Evolutionary conservation across 768 basidiomycete species (phyloP).

Genomic region (Podaxis carcinomalis): DNA sequence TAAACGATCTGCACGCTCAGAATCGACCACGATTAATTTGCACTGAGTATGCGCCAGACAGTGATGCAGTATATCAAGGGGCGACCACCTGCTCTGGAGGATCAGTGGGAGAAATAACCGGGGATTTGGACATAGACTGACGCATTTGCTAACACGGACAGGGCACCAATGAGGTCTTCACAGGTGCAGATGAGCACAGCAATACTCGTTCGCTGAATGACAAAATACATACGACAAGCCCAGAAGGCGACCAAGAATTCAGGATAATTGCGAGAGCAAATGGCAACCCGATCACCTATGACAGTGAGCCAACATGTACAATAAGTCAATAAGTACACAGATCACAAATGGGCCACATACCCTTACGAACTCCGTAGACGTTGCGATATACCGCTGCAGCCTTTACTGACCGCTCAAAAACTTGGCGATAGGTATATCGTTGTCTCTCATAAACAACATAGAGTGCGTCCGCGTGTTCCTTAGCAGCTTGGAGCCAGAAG

Average conservation of each 20-base stretch:
- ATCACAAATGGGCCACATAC: conserved; percentile 13
- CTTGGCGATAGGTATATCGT: conserved; percentile 37
- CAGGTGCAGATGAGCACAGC: neutral
- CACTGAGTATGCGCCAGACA: conserved; percentile 40
- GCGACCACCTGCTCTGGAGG: conserved; percentile 31
- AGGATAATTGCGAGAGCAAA: conserved; percentile 46
- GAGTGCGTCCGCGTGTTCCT: conserved; percentile 31
- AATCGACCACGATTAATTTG: conserved; percentile 41
- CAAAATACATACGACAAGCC: conserved; percentile 36
- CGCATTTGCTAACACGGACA: conserved; percentile 45
- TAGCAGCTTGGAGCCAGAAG: conserved; percentile 40
- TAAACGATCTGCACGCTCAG: conserved; percentile 39
- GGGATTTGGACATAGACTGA: conserved; percentile 18
- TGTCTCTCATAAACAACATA: conserved; percentile 50
- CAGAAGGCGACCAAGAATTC: conserved; percentile 44
- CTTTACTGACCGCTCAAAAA: conserved; percentile 30
- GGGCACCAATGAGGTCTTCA: conserved; percentile 43
- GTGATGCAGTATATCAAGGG: conserved; percentile 34
- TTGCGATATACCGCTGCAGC: conserved; percentile 32
- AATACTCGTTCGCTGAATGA: neutral
- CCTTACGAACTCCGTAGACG: conserved; percentile 47
- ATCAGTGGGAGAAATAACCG: neutral
- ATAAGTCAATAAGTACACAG: neutral
- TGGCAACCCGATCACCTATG: conserved; percentile 37
- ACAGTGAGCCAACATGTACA: neutral